Percentiles rank a stretch among this genome's conserved stretches.
These are phyloP conservation scores for Funneliformis geosporum DNA, from an alignment of 192 early-diverging fungal genomes.

Conservation along the genomic window DNA sequence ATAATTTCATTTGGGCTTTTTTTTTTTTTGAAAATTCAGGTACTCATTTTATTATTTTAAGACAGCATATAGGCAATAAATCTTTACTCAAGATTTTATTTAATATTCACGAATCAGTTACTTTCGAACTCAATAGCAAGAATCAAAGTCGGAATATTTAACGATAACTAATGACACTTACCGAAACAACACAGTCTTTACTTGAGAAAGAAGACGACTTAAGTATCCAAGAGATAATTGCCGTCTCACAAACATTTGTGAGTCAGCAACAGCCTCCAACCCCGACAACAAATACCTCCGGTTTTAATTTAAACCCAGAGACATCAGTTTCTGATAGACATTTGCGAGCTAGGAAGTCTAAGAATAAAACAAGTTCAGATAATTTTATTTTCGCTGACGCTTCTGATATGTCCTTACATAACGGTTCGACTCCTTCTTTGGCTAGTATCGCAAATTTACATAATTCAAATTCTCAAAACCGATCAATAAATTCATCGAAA, in stretches of 20 bases:
- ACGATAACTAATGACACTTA: constrained; percentile 17
- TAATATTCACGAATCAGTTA: too few species aligned
- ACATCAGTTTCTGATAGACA: not conserved
- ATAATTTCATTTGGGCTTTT: too few species aligned
- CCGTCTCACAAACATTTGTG: constrained; percentile 1
- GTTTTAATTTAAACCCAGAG: constrained; percentile 12
- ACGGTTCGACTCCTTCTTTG: constrained; percentile 21
- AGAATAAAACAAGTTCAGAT: not conserved
- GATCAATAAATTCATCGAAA: not conserved
- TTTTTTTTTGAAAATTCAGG: too few species aligned
- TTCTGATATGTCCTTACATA: constrained; percentile 16
- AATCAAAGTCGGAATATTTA: not conserved
- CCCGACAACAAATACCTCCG: not conserved
- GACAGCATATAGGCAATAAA: too few species aligned
- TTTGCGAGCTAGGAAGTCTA: not conserved
- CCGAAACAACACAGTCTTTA: constrained; percentile 1
- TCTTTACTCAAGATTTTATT: not conserved
- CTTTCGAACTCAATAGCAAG: not conserved
- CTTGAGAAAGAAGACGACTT: constrained; percentile 6
- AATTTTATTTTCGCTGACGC: not conserved
- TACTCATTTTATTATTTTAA: too few species aligned
- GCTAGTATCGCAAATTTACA: not conserved
- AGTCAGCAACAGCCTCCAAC: constrained; percentile 9
- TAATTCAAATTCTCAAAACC: not conserved
- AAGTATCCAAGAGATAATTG: constrained; percentile 4